Evolutionary conservation across 331 rosid genomes (phyloP).

Genomic region (Ulmus americana): DNA sequence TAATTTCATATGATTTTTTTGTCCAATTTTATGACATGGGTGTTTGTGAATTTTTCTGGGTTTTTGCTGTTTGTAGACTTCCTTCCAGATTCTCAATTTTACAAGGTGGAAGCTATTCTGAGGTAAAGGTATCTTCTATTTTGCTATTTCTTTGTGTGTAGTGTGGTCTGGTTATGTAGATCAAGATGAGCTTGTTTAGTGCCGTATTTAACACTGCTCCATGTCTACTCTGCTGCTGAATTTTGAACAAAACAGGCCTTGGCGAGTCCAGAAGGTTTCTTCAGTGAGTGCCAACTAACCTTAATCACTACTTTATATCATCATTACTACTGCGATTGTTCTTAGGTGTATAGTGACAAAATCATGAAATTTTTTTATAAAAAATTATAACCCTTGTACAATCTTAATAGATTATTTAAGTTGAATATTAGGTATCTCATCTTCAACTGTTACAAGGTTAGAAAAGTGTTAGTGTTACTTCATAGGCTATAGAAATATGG

Average conservation of each 20-base stretch:
- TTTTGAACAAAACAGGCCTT: conserved; percentile 60
- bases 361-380: background rate
- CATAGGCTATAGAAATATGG: no score
- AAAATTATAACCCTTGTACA: no score
- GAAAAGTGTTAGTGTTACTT: no score
- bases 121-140: conserved; percentile 34
- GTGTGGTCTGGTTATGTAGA: background rate
- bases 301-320: background rate
- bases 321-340: background rate
- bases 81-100: conserved; percentile 63
- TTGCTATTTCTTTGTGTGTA: background rate
- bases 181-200: conserved; percentile 12
- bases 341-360: background rate
- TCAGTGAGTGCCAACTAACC: conserved; percentile 48
- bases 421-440: no score
- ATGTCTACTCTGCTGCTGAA: conserved; percentile 28
- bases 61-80: conserved; percentile 36
- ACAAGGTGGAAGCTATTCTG: conserved; percentile 88
- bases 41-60: conserved; percentile 9
- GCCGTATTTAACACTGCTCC: conserved; percentile 17
- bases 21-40: background rate
- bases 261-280: conserved; percentile 72
- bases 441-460: no score
- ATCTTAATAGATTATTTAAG: no score
- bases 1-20: background rate